These are phyloP conservation scores for Colletotrichum incanum DNA, from an alignment of 2,329 filamentous ascomycete genomes.

Conservation along the genomic window DNA sequence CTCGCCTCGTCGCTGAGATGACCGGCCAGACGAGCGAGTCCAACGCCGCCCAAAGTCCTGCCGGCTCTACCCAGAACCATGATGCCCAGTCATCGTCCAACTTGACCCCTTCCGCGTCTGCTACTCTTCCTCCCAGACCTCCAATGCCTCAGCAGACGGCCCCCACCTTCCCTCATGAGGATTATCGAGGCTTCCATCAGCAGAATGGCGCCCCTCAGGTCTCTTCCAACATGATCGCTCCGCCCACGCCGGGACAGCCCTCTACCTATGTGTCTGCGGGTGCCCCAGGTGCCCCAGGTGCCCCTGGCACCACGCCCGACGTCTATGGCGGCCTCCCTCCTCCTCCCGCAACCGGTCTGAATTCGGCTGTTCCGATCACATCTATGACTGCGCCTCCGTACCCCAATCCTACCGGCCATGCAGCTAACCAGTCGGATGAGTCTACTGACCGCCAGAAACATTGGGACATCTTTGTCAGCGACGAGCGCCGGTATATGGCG, in stretches of 20 bases:
- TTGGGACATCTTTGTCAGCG: conserved; percentile 81
- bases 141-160: conserved; percentile 57
- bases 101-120: conserved; percentile 53
- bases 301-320: conserved; percentile 51
- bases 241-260: conserved; percentile 52
- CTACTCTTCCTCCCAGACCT: conserved; percentile 65
- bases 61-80: conserved; percentile 30
- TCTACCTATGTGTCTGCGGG: conserved; percentile 53
- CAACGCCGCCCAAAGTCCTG: conserved; percentile 36
- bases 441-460: conserved; percentile 70
- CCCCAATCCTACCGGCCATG: conserved; percentile 50
- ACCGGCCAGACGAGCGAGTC: conserved; percentile 54
- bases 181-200: conserved; percentile 51
- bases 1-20: conserved; percentile 60
- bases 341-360: conserved; percentile 50
- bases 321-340: conserved; percentile 51
- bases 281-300: conserved; percentile 48
- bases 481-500: conserved; percentile 82
- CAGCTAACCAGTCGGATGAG: conserved; percentile 54
- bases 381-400: conserved; percentile 53
- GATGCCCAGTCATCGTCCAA: conserved; percentile 34
- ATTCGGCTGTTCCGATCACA: conserved; percentile 48
- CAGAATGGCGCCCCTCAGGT: conserved; percentile 53
- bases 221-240: conserved; percentile 46
- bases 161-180: conserved; percentile 53